These are phyloP conservation scores for Oryza australiensis DNA, from an alignment of 176 grass and related monocot genomes.

Conservation along the genomic window DNA sequence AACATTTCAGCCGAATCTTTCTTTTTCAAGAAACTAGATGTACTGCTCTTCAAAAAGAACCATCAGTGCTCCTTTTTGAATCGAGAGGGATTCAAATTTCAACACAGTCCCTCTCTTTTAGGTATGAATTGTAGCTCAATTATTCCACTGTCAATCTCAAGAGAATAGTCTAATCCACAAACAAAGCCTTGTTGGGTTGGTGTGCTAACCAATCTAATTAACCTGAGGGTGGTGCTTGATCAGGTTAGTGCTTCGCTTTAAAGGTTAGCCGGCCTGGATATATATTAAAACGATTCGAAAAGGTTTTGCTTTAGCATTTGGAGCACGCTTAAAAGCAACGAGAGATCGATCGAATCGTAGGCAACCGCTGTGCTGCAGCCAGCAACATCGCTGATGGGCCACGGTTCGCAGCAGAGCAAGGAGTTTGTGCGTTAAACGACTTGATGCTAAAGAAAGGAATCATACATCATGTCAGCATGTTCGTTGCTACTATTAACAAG, in stretches of 20 bases:
- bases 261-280: not conserved
- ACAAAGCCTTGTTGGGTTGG: not conserved
- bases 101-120: not conserved
- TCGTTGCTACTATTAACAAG: not conserved
- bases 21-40: too few species aligned
- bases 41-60: not conserved
- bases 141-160: not conserved
- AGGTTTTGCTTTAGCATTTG: constrained; percentile 10
- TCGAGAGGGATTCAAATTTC: not conserved
- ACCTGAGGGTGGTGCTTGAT: not conserved
- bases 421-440: not conserved
- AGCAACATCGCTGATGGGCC: not conserved
- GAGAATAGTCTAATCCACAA: not conserved
- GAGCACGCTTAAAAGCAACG: constrained; percentile 30
- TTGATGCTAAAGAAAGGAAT: not conserved
- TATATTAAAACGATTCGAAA: constrained; percentile 5
- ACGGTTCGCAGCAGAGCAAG: not conserved
- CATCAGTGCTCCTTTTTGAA: not conserved
- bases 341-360: not conserved
- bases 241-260: constrained; percentile 29
- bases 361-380: not conserved
- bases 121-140: not conserved
- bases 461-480: not conserved
- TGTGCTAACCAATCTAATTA: not conserved
- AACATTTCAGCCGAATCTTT: not conserved